phyloP scores from a whole-genome alignment of 2,329 filamentous ascomycete species.

The Alternaria sp. region DNA sequence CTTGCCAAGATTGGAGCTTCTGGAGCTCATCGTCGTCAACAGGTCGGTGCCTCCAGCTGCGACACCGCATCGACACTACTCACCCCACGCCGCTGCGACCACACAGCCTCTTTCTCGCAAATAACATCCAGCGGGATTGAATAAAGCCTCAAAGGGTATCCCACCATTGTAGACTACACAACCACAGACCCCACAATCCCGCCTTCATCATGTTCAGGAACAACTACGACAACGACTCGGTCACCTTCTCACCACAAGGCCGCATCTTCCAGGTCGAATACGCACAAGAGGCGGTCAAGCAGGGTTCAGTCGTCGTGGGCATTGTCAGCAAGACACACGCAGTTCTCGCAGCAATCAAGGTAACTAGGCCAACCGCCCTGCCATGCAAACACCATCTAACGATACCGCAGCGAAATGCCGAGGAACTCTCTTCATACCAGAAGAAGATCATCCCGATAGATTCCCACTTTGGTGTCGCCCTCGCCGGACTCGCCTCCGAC shows the following conservation, averaged over 20 bases:
- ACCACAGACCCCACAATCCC: slow-evolving; percentile 21
- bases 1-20: slow-evolving; percentile 17
- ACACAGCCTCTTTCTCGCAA: neutral
- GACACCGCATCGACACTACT: slow-evolving; percentile 14
- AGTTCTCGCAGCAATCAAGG: slow-evolving; percentile 96
- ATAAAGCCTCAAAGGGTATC: neutral
- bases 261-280: slow-evolving; percentile 99
- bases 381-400: neutral
- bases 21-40: slow-evolving; percentile 35
- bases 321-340: slow-evolving; percentile 98
- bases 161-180: slow-evolving; percentile 4
- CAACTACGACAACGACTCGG: slow-evolving; percentile 99
- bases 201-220: slow-evolving; percentile 96
- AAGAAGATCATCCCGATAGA: slow-evolving; percentile 99
- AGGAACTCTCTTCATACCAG: slow-evolving; percentile 99
- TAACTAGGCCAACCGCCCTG: slow-evolving; percentile 47
- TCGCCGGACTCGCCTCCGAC: slow-evolving; percentile 95
- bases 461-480: slow-evolving; percentile 92
- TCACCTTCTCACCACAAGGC: slow-evolving; percentile 99
- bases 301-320: slow-evolving; percentile 96
- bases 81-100: slow-evolving; percentile 9
- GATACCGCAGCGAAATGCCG: slow-evolving; percentile 81
- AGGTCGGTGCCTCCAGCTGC: slow-evolving; percentile 35
- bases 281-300: slow-evolving; percentile 97
- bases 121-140: neutral